These are phyloP conservation scores for Citrus inodora DNA, from an alignment of 345 rosid species.

Conservation along the genomic window DNA sequence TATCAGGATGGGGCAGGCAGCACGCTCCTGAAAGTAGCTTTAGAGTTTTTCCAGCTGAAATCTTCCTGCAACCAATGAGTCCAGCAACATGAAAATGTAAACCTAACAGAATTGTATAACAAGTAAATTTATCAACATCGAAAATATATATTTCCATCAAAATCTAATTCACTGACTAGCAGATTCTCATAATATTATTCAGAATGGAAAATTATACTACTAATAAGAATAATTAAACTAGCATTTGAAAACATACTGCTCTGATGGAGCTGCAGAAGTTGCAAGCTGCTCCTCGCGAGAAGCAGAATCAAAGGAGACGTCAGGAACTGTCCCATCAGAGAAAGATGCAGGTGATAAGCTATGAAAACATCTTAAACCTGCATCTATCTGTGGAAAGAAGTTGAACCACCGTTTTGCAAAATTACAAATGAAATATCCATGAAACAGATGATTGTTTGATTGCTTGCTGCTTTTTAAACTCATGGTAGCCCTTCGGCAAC, in stretches of 20 bases:
- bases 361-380: slow-evolving; percentile 53
- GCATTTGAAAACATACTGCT: slow-evolving; percentile 45
- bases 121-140: not conserved
- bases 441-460: slow-evolving; percentile 33
- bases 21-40: slow-evolving; percentile 87
- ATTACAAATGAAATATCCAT: slow-evolving; percentile 49
- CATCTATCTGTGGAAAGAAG: slow-evolving; percentile 27
- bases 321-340: slow-evolving; percentile 66
- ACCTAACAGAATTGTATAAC: not conserved
- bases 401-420: slow-evolving; percentile 49
- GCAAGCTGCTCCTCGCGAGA: slow-evolving; percentile 49
- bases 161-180: not conserved
- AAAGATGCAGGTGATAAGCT: slow-evolving; percentile 38
- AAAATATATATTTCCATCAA: not conserved
- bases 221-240: not conserved
- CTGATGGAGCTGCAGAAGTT: slow-evolving; percentile 43
- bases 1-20: slow-evolving; percentile 96
- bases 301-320: slow-evolving; percentile 61
- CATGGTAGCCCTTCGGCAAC: slow-evolving; percentile 59
- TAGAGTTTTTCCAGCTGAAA: slow-evolving; percentile 41
- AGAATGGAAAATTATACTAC: not conserved
- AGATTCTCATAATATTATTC: not conserved
- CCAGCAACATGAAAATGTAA: not conserved
- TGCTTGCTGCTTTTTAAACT: slow-evolving; percentile 47
- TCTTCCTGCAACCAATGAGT: slow-evolving; percentile 35